Evolutionary conservation across 2,329 filamentous ascomycete genomes (phyloP).

Genomic region (Nemania sp.): DNA sequence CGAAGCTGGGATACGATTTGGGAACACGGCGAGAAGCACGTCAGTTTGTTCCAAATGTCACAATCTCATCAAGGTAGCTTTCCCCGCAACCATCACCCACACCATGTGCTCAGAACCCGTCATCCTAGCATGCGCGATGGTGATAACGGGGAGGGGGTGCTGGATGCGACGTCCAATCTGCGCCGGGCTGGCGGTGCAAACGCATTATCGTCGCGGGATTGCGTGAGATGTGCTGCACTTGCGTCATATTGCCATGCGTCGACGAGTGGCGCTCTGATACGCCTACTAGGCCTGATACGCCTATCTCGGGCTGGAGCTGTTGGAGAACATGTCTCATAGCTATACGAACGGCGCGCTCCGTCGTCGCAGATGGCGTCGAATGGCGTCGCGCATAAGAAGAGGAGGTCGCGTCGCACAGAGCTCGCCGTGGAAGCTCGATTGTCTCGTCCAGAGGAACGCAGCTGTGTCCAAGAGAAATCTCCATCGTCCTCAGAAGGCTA

Average conservation of each 20-base stretch:
- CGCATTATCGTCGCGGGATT: constrained; percentile 36
- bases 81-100: constrained; percentile 40
- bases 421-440: background rate
- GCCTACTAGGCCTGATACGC: constrained; percentile 10
- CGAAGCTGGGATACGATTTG: constrained; percentile 18
- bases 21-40: constrained; percentile 37
- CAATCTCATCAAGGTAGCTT: constrained; percentile 37
- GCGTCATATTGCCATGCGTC: constrained; percentile 34
- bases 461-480: background rate
- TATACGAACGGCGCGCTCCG: constrained; percentile 5
- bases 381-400: constrained; percentile 27
- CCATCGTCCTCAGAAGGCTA: background rate
- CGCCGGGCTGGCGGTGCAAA: constrained; percentile 28
- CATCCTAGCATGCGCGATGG: constrained; percentile 23
- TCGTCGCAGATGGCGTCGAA: background rate
- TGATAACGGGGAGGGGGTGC: constrained; percentile 15
- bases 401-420: constrained; percentile 12
- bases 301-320: constrained; percentile 28
- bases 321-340: constrained; percentile 19
- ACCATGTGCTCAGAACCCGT: constrained; percentile 22
- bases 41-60: constrained; percentile 43
- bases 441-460: constrained; percentile 1
- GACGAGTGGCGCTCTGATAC: constrained; percentile 2
- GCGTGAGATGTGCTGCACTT: constrained; percentile 36
- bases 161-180: constrained; percentile 23